Evolutionary conservation across 495 filamentous ascomycete genomes (phyloP), one percentile per base, ranked within the genome.

Genomic region (Xanthoparmelia taractica): DNA sequence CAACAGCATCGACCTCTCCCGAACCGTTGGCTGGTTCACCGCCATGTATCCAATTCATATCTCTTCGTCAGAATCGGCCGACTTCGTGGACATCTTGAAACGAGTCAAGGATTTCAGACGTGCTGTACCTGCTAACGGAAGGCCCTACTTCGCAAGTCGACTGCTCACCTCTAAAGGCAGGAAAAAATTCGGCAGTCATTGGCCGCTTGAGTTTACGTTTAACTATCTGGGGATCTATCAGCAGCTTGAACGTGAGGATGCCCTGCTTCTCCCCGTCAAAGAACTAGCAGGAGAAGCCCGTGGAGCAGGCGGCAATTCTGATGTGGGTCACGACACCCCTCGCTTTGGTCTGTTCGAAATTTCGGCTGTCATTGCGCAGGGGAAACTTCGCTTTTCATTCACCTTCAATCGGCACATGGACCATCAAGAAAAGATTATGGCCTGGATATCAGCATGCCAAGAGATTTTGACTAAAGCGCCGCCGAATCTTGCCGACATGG

Each of bases 161-260:
- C 75, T 83, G 33, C 73, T 84, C 40, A 74, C 76, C 2, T 68
- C 74, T 6, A 78, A 78, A 36, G 77, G 75, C 8, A 66, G 74
- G 6, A 74, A 79, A 43, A 66, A 66, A 36, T 79, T 78, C 47
- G 63, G 69, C 29, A 70, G 76, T 20, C 81, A 80, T 4, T 82
- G 77, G 71, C 87, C 86, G 8, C 81, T 89, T 64, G 88, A 90
- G 71, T 81, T 90, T 43, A 81, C 82, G 2, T 88, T 90, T 71
- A 88, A 86, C 66, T 89, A 90, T 65, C 77, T 85, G 17, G 87
- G 85, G 0, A 78, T 84, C 23, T 76, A 84, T 64, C 84, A 86
- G 58, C 82, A 85, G 62, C 68, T 89, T 0, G 84, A 87, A 71
- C 77, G 82, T 34, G 75, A 80, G 27, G 84, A 85, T 58, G 80